Conservation (phyloP, 2,329 filamentous ascomycete genomes). For the Penicillium sp. region DNA sequence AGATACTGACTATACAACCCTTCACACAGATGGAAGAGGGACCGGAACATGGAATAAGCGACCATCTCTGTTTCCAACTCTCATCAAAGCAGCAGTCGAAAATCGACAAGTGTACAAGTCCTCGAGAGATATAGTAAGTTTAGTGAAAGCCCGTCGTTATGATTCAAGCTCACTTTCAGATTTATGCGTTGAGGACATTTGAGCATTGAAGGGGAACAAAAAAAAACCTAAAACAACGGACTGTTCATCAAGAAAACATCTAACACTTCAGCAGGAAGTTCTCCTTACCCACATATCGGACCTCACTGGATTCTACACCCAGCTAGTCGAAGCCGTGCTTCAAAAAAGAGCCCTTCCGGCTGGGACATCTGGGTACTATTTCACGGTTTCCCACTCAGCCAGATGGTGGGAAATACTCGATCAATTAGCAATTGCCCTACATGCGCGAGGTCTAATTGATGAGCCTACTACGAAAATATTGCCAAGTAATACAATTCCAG, state of each 20-base stretch:
- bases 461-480: not conserved
- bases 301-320: constrained; percentile 2
- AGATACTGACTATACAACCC: not conserved
- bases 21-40: constrained; percentile 3
- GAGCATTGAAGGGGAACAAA: no score
- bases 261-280: not conserved
- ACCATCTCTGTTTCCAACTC: constrained; percentile 6
- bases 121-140: not conserved
- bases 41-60: constrained; percentile 6
- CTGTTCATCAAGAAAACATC: not conserved
- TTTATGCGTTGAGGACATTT: no score
- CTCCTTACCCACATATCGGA: constrained; percentile 6
- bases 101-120: constrained; percentile 6
- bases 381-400: constrained; percentile 1
- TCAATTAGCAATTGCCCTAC: not conserved
- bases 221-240: not conserved
- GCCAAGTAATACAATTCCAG: not conserved
- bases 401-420: constrained; percentile 5
- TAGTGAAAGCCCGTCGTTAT: not conserved
- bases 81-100: constrained; percentile 2
- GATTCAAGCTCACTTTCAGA: no score
- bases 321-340: constrained; percentile 3
- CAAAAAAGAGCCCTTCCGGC: not conserved
- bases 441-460: not conserved
- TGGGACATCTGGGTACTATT: constrained; percentile 1